phyloP scores from a whole-genome alignment of 2,329 filamentous ascomycete genomes.

The Calonectria ilicicola region DNA sequence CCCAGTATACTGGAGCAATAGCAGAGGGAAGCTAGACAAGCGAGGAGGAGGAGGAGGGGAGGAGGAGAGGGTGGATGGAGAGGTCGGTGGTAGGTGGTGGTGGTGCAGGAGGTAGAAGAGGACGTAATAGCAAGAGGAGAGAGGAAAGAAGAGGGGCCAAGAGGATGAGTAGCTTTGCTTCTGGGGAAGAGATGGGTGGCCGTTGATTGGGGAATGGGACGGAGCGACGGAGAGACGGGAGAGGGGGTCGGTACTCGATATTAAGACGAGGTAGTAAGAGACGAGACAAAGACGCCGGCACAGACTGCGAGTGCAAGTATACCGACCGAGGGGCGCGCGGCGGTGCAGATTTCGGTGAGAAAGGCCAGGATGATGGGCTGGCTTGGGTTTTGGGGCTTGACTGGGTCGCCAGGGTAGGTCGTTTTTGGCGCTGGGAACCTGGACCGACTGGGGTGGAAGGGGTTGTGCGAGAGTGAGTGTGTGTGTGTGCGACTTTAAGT shows the following conservation, averaged over 20 bases:
- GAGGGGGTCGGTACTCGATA: constrained; percentile 21
- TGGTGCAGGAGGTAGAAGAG: neutral
- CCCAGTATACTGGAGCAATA: constrained; percentile 16
- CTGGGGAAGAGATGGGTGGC: constrained; percentile 37
- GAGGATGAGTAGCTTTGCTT: constrained; percentile 32
- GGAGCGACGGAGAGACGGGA: constrained; percentile 29
- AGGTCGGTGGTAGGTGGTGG: neutral
- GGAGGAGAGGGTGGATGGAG: constrained; percentile 2
- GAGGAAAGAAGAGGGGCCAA: neutral
- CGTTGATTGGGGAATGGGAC: constrained; percentile 44
- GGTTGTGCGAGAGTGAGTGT: constrained; percentile 6
- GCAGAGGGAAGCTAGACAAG: constrained; percentile 27
- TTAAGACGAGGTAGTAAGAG: constrained; percentile 8
- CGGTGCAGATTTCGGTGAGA: constrained; percentile 41
- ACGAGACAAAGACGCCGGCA: constrained; percentile 23
- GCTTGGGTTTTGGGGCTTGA: constrained; percentile 35
- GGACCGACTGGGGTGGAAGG: constrained; percentile 21
- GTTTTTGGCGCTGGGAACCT: constrained; percentile 17
- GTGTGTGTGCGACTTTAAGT: constrained; percentile 21
- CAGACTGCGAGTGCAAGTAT: constrained; percentile 13
- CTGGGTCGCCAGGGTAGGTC: constrained; percentile 10
- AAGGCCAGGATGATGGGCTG: constrained; percentile 42
- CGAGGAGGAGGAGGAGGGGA: neutral
- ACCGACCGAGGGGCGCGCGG: constrained; percentile 25
- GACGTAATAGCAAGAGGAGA: constrained; percentile 4